phyloP scores from a whole-genome alignment of 2,329 filamentous ascomycete species.

The Hymenotorrendiella dingleyae region DNA sequence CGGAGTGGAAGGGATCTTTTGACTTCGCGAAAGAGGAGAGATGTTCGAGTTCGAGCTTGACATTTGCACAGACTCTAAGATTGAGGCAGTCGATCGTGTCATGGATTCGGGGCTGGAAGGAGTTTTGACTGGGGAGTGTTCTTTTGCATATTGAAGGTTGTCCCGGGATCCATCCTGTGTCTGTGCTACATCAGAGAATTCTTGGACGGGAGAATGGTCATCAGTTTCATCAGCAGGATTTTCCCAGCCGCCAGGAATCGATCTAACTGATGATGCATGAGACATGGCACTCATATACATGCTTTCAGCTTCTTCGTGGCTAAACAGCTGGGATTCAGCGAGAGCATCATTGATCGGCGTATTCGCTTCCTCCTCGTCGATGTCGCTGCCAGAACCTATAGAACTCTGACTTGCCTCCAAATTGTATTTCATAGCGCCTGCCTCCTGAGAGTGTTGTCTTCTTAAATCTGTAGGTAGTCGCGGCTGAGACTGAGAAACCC shows the following conservation, averaged over 20 bases:
- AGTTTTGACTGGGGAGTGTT: constrained; percentile 6
- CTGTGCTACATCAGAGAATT: constrained; percentile 14
- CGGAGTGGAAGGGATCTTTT: constrained; percentile 13
- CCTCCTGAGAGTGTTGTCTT: background rate
- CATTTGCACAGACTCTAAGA: constrained; percentile 4
- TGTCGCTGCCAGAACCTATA: background rate
- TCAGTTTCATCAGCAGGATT: constrained; percentile 17
- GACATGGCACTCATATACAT: constrained; percentile 79
- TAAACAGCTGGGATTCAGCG: constrained; percentile 63
- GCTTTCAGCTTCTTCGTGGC: constrained; percentile 74
- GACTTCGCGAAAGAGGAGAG: background rate
- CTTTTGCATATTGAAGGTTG: constrained; percentile 24
- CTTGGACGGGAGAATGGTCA: constrained; percentile 10
- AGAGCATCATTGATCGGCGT: constrained; percentile 44
- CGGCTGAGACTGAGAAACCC: constrained; percentile 28
- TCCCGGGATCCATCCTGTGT: constrained; percentile 11
- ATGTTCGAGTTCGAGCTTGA: constrained; percentile 9
- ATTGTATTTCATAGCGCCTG: background rate
- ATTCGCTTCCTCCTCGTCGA: constrained; percentile 5
- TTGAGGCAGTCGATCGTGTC: constrained; percentile 6
- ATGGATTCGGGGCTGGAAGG: constrained; percentile 1
- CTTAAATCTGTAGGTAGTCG: constrained; percentile 10
- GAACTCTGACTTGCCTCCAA: background rate
- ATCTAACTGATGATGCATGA: constrained; percentile 23
- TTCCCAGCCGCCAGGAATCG: constrained; percentile 25